Conservation (phyloP, 2,329 filamentous ascomycete genomes). For the Davidsoniella virescens region DNA sequence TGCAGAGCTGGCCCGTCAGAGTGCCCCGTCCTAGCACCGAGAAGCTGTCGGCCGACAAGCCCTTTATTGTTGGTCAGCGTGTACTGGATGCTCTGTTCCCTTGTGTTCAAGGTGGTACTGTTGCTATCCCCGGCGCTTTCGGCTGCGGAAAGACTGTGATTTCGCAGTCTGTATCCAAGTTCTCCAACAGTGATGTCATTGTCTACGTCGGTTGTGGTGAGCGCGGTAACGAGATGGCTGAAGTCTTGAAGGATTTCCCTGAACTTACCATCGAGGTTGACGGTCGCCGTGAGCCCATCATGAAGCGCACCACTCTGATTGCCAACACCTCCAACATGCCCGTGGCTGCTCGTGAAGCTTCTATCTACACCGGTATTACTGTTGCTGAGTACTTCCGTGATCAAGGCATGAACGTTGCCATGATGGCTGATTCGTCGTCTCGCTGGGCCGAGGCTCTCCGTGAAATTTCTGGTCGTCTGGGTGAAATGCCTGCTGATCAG, state of each 20-base stretch:
- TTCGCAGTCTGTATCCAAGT: conserved; percentile 95
- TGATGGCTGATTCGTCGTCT: conserved; percentile 99
- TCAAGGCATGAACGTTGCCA: conserved; percentile 91
- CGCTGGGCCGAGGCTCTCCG: conserved; percentile 97
- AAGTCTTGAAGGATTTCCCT: conserved; percentile 99
- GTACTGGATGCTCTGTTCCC: conserved; percentile 94
- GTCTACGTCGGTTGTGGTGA: conserved; percentile 89
- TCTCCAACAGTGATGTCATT: conserved; percentile 98
- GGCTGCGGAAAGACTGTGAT: conserved; percentile 99
- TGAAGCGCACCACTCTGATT: conserved; percentile 98
- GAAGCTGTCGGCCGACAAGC: conserved; percentile 75
- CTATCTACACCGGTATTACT: conserved; percentile 93
- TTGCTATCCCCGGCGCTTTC: conserved; percentile 95
- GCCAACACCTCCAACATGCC: conserved; percentile 99
- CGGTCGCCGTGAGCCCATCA: conserved; percentile 92
- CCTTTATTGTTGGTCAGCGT: conserved; percentile 92
- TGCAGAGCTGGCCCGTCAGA: conserved; percentile 97
- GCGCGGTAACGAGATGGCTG: conserved; percentile 97
- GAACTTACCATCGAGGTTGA: conserved; percentile 91
- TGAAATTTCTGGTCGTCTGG: conserved; percentile 95
- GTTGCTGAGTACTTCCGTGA: conserved; percentile 95
- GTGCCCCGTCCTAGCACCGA: conserved; percentile 84
- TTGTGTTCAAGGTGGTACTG: conserved; percentile 88
- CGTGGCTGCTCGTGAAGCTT: conserved; percentile 92
- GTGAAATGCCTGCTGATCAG: conserved; percentile 99